Evolutionary conservation across 148 eudicot species (phyloP).

Genomic region (Vaccinium macrocarpon): DNA sequence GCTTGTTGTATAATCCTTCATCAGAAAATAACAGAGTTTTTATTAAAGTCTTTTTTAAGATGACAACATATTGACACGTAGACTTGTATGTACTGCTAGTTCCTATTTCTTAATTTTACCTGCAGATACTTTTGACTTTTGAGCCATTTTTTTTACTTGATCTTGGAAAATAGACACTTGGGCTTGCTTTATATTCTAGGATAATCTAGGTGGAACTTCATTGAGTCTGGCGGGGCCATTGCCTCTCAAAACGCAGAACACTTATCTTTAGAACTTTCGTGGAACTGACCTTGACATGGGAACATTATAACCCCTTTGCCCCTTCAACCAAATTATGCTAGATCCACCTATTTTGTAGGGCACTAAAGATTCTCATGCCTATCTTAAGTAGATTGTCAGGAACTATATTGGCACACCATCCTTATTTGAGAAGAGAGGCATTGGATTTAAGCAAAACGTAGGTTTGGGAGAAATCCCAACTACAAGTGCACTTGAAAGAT

Average conservation of each 20-base stretch:
- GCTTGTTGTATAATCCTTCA: neutral
- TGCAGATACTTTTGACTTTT: constrained; percentile 3
- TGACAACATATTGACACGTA: neutral
- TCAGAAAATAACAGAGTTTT: neutral
- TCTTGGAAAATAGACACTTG: neutral
- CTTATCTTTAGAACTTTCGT: neutral
- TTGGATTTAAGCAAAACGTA: neutral
- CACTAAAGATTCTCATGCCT: neutral
- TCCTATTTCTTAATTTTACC: neutral
- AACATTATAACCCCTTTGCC: neutral
- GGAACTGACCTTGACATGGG: neutral
- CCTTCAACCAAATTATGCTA: neutral
- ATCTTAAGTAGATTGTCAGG: neutral
- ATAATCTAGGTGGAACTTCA: neutral
- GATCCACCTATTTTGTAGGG: neutral
- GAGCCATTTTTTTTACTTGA: neutral
- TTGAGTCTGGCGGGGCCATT: neutral
- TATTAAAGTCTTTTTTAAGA: neutral
- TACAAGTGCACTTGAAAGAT: neutral
- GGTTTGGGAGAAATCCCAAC: neutral
- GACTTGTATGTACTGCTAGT: neutral
- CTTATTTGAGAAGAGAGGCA: neutral
- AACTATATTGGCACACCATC: neutral
- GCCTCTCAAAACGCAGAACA: neutral
- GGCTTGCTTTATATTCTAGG: neutral